Evolutionary conservation across 2,329 filamentous ascomycete genomes (phyloP), one percentile per base, ranked within the genome.

Genomic region (Myriosclerotinia scirpicola): DNA sequence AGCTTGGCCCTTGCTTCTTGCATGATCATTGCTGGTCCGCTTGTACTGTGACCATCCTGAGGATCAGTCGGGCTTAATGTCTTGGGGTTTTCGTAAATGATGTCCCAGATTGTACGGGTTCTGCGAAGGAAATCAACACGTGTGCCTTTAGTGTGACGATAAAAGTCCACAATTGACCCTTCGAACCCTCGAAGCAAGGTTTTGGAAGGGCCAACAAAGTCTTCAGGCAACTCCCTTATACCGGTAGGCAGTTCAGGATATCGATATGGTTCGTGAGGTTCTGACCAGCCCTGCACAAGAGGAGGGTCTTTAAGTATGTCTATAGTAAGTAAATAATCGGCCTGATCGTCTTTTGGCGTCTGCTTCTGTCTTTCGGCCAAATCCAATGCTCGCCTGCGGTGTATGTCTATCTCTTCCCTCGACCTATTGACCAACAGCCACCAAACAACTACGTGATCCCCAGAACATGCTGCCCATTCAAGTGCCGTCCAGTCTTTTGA

Each of bases 101-200:
- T 50, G 46, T 26, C 46, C 46, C 46, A 50, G n/a, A 50, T 11
- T 26, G 46, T 14, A 50, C 46, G 46, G n/a, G 46, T 26, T 50
- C n/a, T 50, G 46, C n/a, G 46, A 26, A 50, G 46, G n/a, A 50
- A 50, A n/a, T 50, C 46, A 50, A 50, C n/a, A 11, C 46, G 46
- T 26, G 11, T 50, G 46, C 46, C n/a, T 50, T 50, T 26, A 22
- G 22, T n/a, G n/a, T 22, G 3, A n/a, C 46, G 46, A 50, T 50
- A 22, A 50, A 50, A 26, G n/a, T 50, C 46, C 3, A 50, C 46
- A 22, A 50, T 50, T 2, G 46, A 26, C 11, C 46, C 46, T 50
- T 50, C n/a, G n/a, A 50, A 50, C 12, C 12, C 9, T 22, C 12
- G 46, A 26, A 50, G 46, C n/a, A 26, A 50, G 3, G 11, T 14